Conservation (phyloP, 1,284 basidiomycete species). For the Cerioporus squamosus region DNA sequence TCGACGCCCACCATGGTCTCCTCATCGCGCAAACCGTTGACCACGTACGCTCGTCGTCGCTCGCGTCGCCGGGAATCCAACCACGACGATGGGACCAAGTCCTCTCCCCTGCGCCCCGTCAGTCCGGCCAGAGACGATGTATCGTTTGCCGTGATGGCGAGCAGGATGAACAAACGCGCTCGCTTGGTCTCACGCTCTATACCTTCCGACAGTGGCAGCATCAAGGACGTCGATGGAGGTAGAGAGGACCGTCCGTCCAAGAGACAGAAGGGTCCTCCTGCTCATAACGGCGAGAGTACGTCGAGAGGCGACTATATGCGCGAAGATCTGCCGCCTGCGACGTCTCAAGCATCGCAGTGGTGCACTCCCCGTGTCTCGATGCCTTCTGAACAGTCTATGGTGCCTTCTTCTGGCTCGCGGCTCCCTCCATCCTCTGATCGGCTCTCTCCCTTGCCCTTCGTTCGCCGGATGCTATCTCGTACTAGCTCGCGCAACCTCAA, state of each 20-base stretch:
- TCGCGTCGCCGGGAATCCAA: conserved; percentile 8
- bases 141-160: conserved; percentile 46
- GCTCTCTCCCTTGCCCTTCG: conserved; percentile 47
- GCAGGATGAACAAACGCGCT: conserved; percentile 54
- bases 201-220: conserved; percentile 1
- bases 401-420: conserved; percentile 14
- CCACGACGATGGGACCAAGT: neutral
- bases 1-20: conserved; percentile 16
- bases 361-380: conserved; percentile 24
- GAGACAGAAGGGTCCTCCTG: conserved; percentile 20
- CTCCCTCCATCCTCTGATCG: conserved; percentile 31
- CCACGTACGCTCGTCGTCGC: conserved; percentile 31
- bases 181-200: conserved; percentile 36
- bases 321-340: conserved; percentile 6
- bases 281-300: conserved; percentile 3
- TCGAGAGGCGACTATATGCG: conserved; percentile 20
- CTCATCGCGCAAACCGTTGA: conserved; percentile 24
- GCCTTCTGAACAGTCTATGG: conserved; percentile 23
- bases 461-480: conserved; percentile 48
- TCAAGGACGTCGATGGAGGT: neutral
- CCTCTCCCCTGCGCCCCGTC: conserved; percentile 43
- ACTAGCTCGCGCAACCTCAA: conserved; percentile 50
- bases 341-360: conserved; percentile 6
- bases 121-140: conserved; percentile 40
- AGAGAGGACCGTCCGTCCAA: conserved; percentile 25